These are phyloP conservation scores for Hansfordia pulvinata DNA, from an alignment of 2,329 filamentous ascomycete genomes.

Conservation along the genomic window DNA sequence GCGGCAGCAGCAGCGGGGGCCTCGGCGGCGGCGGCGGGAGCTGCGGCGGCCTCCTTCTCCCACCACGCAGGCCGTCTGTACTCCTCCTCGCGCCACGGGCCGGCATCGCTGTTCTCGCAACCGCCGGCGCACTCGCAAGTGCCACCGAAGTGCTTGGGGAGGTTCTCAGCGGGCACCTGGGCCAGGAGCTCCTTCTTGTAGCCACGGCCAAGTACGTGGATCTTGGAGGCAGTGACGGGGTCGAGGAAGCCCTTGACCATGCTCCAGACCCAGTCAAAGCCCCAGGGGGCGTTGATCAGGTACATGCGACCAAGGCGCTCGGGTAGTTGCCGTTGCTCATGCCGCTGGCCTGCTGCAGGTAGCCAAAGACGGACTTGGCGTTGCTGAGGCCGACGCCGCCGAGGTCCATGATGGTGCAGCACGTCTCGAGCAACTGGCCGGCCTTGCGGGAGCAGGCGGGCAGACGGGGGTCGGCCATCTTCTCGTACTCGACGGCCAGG, in stretches of 20 bases:
- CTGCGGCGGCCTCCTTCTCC: constrained; percentile 31
- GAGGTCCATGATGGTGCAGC: constrained; percentile 96
- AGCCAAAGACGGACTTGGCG: constrained; percentile 73
- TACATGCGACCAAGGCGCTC: constrained; percentile 93
- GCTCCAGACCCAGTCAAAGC: constrained; percentile 74
- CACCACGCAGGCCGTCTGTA: constrained; percentile 55
- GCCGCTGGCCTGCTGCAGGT: constrained; percentile 70
- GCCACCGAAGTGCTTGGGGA: constrained; percentile 78
- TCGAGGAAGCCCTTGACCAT: constrained; percentile 91
- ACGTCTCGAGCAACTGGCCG: constrained; percentile 85
- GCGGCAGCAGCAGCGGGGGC: constrained; percentile 16
- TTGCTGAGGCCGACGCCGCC: constrained; percentile 83
- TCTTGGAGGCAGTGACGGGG: constrained; percentile 93
- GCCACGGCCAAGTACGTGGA: constrained; percentile 68
- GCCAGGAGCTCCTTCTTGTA: constrained; percentile 76
- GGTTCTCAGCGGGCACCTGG: constrained; percentile 80
- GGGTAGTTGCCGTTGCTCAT: constrained; percentile 98
- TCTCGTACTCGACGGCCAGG: constrained; percentile 96
- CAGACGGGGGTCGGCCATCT: constrained; percentile 80
- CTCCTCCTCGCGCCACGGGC: constrained; percentile 71
- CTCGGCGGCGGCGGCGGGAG: constrained; percentile 14
- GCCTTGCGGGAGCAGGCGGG: constrained; percentile 91
- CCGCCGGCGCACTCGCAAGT: constrained; percentile 69
- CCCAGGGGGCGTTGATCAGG: constrained; percentile 96
- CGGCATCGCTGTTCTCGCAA: constrained; percentile 76